Conservation (phyloP, 192 early-diverging fungal species). For the Allomyces macrogynus region DNA sequence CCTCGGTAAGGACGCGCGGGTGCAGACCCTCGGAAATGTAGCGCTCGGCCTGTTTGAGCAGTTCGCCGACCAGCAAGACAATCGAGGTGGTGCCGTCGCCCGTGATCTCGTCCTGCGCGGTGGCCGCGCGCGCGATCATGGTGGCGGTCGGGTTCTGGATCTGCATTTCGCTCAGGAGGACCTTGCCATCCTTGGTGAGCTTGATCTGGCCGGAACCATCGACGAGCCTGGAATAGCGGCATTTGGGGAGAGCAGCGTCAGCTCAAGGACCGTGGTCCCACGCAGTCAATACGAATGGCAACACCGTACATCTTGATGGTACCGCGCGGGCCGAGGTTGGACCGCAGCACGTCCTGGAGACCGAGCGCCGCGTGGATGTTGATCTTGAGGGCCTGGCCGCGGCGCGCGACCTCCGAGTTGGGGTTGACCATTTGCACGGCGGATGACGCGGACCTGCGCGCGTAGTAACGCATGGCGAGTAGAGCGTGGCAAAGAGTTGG, state of each 20-base stretch:
- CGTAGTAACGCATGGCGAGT: too few species aligned
- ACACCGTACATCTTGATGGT: conserved; percentile 81
- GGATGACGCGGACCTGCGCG: conserved; percentile 12
- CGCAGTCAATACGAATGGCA: too few species aligned
- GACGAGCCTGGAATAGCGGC: conserved; percentile 50
- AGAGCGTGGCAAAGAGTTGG: too few species aligned
- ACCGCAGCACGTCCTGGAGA: conserved; percentile 82
- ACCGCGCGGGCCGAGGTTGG: conserved; percentile 93
- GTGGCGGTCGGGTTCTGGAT: conserved; percentile 98
- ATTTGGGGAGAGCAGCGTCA: not conserved
- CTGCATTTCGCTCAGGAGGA: conserved; percentile 98
- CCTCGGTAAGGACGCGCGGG: conserved; percentile 84
- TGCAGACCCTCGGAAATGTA: conserved; percentile 93
- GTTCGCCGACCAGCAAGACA: conserved; percentile 88
- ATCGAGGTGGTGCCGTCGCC: conserved; percentile 97
- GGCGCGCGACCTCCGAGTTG: conserved; percentile 92
- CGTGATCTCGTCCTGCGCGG: conserved; percentile 96
- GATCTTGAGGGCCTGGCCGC: conserved; percentile 88
- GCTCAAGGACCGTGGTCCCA: not conserved
- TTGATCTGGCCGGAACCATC: conserved; percentile 90
- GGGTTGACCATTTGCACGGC: conserved; percentile 91
- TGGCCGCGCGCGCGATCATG: conserved; percentile 98
- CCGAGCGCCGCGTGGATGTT: conserved; percentile 92
- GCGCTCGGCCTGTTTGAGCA: conserved; percentile 86
- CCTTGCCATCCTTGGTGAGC: conserved; percentile 98